Percentiles rank a stretch among this genome's conserved stretches.
These are phyloP conservation scores for Pseudopithomyces maydicus DNA, from an alignment of 2,329 filamentous ascomycete genomes.

Conservation along the genomic window DNA sequence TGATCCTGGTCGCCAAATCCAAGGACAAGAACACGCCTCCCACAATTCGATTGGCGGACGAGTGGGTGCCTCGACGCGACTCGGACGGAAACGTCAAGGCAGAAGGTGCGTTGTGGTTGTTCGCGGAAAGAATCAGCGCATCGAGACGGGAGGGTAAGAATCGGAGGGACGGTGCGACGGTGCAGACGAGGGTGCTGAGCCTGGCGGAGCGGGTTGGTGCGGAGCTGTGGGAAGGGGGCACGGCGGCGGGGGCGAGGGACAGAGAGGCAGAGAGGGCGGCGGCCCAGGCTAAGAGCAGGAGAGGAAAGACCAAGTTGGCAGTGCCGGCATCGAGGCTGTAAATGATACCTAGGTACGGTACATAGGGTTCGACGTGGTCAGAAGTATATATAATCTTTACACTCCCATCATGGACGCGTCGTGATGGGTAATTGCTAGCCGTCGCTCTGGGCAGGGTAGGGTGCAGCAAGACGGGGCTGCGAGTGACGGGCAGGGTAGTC, in stretches of 20 bases:
- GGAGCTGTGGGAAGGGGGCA: slow-evolving; percentile 64
- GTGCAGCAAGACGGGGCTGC: too few relatives aligned
- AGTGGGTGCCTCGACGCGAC: slow-evolving; percentile 73
- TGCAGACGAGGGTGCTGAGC: slow-evolving; percentile 77
- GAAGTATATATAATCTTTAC: too few relatives aligned
- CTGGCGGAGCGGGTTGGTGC: slow-evolving; percentile 76
- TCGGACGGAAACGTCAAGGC: slow-evolving; percentile 66
- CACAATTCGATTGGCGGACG: slow-evolving; percentile 70
- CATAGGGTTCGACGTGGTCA: too few relatives aligned
- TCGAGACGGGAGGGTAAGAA: slow-evolving; percentile 93
- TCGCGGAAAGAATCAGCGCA: slow-evolving; percentile 84
- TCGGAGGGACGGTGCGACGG: slow-evolving; percentile 87
- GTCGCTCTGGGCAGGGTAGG: too few relatives aligned
- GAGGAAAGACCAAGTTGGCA: slow-evolving; percentile 38
- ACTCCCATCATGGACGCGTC: too few relatives aligned
- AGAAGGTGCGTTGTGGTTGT: slow-evolving; percentile 84
- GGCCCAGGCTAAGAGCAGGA: slow-evolving; percentile 27
- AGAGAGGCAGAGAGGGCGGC: slow-evolving; percentile 14
- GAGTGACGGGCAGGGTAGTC: too few relatives aligned
- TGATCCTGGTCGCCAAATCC: slow-evolving; percentile 72
- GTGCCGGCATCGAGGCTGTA: slow-evolving; percentile 39
- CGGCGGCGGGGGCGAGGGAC: slow-evolving; percentile 17
- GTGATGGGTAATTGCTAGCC: too few relatives aligned
- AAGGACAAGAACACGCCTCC: slow-evolving; percentile 67
- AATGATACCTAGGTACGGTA: too few relatives aligned